Evolutionary conservation across 768 basidiomycete genomes (phyloP).

Genomic region (Boletellus emodensis): DNA sequence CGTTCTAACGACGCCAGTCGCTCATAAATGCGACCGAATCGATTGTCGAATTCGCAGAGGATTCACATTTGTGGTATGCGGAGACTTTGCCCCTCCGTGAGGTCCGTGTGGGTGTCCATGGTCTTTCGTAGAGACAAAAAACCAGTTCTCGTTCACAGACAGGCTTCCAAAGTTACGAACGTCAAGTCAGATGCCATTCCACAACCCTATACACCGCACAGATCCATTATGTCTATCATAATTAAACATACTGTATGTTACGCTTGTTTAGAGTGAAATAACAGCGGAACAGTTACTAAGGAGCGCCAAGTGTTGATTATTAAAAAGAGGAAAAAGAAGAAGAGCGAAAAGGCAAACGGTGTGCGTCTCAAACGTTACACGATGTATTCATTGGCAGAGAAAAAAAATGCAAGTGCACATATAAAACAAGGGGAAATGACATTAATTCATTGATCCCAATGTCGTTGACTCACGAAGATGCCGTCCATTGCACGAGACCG

Average conservation of each 20-base stretch:
- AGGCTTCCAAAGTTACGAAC: too few species aligned
- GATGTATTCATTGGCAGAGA: constrained; percentile 6
- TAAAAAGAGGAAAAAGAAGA: neutral
- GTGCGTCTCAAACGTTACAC: constrained; percentile 13
- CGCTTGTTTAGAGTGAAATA: constrained; percentile 6
- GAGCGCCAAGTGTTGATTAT: constrained; percentile 1
- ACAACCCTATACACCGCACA: neutral
- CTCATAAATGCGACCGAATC: too few species aligned
- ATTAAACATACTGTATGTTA: constrained; percentile 16
- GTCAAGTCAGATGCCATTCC: neutral
- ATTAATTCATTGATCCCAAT: neutral
- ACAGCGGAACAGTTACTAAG: neutral
- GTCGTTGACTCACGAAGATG: constrained; percentile 18
- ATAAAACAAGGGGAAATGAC: neutral
- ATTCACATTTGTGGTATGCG: too few species aligned
- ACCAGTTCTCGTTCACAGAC: too few species aligned
- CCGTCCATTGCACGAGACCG: constrained; percentile 29
- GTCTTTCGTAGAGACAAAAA: too few species aligned
- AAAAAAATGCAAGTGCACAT: constrained; percentile 4
- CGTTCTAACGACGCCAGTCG: too few species aligned
- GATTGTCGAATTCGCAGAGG: too few species aligned
- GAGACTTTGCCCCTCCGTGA: too few species aligned
- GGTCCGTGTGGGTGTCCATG: too few species aligned
- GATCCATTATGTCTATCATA: constrained; percentile 22
- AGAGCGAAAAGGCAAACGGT: neutral